A percentile compares a stretch with the other conserved stretches of the same genome.
Evolutionary conservation across 441 rosid species (phyloP).

Genomic region (Macaranga tanarius): DNA sequence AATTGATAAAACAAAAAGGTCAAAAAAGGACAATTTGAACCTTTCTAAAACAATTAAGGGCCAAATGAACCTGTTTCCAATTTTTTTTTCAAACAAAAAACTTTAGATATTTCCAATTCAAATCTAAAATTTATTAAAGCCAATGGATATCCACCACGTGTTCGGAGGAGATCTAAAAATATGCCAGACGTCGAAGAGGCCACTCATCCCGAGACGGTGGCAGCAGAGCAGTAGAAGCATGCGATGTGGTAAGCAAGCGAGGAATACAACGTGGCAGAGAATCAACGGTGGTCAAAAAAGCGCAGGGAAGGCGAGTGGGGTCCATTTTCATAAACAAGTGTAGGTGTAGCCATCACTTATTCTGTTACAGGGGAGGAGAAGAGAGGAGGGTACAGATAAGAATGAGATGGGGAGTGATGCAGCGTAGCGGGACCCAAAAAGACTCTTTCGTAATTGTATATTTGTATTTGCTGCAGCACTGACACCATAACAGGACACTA

Average conservation of each 20-base stretch:
- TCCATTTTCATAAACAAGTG: background rate
- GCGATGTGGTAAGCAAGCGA: background rate
- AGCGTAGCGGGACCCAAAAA: constrained; percentile 22
- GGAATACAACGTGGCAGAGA: constrained; percentile 28
- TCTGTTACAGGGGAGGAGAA: constrained; percentile 14
- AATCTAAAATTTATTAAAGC: too few relatives aligned
- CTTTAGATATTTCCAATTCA: too few relatives aligned
- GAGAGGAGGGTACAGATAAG: constrained; percentile 30
- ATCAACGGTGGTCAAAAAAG: constrained; percentile 16
- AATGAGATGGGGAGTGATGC: constrained; percentile 22
- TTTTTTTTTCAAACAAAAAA: too few relatives aligned
- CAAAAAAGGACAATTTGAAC: too few relatives aligned
- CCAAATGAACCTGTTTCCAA: too few relatives aligned
- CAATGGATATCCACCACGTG: too few relatives aligned
- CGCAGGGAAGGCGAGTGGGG: background rate
- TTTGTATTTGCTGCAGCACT: background rate
- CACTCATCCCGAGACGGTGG: background rate
- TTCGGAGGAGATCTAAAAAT: too few relatives aligned
- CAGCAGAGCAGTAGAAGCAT: background rate
- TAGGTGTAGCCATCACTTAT: constrained; percentile 22
- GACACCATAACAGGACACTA: constrained; percentile 1
- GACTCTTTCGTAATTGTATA: background rate
- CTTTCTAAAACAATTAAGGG: too few relatives aligned
- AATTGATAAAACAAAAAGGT: too few relatives aligned
- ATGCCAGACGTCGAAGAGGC: background rate